Evolutionary conservation across 108 stramenopile species (phyloP).

Genomic region (Fragilaria radians): DNA sequence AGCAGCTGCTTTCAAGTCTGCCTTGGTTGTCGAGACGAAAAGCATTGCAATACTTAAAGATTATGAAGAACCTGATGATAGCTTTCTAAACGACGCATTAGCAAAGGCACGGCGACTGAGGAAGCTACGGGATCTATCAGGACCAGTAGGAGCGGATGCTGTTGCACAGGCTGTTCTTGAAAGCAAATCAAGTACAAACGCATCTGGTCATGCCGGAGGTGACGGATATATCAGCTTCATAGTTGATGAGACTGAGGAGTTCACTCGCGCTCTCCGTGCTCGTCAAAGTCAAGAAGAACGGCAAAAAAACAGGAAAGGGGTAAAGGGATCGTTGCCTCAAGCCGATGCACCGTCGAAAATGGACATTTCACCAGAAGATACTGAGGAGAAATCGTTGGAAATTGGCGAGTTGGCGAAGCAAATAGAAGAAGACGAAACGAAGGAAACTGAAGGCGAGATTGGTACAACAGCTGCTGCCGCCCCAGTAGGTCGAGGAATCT

Average conservation of each 20-base stretch:
- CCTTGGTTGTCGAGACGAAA: background rate
- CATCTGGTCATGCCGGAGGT: background rate
- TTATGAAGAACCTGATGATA: constrained; percentile 77
- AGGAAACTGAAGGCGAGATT: constrained; percentile 19
- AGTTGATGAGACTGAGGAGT: constrained; percentile 78
- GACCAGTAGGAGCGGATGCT: constrained; percentile 38
- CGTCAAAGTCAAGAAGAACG: constrained; percentile 60
- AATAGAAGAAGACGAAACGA: constrained; percentile 39
- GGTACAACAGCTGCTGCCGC: constrained; percentile 46
- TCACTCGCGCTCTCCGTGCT: constrained; percentile 69
- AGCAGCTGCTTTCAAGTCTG: constrained; percentile 38
- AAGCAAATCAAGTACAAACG: background rate
- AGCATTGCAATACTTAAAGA: constrained; percentile 5
- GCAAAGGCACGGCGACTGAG: constrained; percentile 82
- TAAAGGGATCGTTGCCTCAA: constrained; percentile 2
- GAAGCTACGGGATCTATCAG: constrained; percentile 51
- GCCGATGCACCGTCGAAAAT: constrained; percentile 11
- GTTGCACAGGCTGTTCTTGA: constrained; percentile 48
- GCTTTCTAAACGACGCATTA: constrained; percentile 80
- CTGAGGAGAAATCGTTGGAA: constrained; percentile 43
- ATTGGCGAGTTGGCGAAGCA: constrained; percentile 69
- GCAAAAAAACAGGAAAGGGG: constrained; percentile 12
- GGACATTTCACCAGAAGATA: constrained; percentile 16
- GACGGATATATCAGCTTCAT: constrained; percentile 53
- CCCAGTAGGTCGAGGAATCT: constrained; percentile 72